Evolutionary conservation across 805 yeast species (phyloP).

Genomic region (Kazachstania martiniae): DNA sequence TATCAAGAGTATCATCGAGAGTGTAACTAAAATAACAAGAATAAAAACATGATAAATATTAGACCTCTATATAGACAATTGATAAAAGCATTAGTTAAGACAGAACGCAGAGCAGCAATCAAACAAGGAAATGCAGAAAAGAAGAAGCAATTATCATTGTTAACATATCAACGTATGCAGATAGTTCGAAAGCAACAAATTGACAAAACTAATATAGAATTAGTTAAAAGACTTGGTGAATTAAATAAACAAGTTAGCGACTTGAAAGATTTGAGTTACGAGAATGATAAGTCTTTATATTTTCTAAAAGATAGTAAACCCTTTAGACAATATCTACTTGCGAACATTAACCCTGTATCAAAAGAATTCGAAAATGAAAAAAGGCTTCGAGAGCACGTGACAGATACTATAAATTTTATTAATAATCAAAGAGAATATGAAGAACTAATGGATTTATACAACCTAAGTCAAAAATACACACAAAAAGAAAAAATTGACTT

Average conservation of each 20-base stretch:
- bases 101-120: constrained; percentile 13
- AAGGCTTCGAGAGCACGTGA: constrained; percentile 30
- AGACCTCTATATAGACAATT: constrained; percentile 12
- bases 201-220: constrained; percentile 3
- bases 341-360: constrained; percentile 4
- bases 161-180: constrained; percentile 17
- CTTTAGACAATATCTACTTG: constrained; percentile 5
- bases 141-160: constrained; percentile 14
- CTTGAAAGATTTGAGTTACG: constrained; percentile 7
- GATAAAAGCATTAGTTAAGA: constrained; percentile 14
- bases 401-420: constrained; percentile 54
- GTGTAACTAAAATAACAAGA: background rate
- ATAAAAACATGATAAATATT: background rate
- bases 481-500: constrained; percentile 68
- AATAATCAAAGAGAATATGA: constrained; percentile 66
- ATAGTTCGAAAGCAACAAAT: constrained; percentile 10
- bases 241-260: constrained; percentile 10
- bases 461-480: constrained; percentile 63
- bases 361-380: constrained; percentile 3
- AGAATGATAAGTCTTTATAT: constrained; percentile 8
- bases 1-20: no score
- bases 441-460: constrained; percentile 73
- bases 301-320: constrained; percentile 11
- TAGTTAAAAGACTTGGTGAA: constrained; percentile 3
- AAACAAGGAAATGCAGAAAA: constrained; percentile 12